phyloP scores from a whole-genome alignment of 2,329 filamentous ascomycete species.

The Paecilomyces fulvus region DNA sequence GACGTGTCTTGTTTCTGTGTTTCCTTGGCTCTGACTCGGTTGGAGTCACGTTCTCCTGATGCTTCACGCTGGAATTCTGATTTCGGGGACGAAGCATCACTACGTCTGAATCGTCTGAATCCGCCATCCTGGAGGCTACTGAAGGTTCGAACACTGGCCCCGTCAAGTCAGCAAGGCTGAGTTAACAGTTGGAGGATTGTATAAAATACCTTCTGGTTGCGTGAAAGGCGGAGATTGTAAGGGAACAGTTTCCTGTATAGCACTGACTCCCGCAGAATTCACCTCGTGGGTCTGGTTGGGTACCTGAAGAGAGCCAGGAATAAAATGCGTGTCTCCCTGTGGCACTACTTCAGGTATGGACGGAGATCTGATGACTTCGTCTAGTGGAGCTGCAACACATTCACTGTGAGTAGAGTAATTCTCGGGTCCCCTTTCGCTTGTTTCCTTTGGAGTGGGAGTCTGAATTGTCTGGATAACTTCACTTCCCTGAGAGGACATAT shows the following conservation, averaged over 20 bases:
- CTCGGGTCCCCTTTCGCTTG: neutral
- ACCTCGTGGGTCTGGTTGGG: neutral
- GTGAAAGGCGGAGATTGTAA: neutral
- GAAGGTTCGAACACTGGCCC: neutral
- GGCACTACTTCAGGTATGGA: neutral
- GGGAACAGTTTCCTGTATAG: neutral
- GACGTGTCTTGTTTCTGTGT: neutral
- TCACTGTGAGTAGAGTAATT: neutral
- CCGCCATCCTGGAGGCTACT: conserved; percentile 2
- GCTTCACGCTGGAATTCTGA: neutral
- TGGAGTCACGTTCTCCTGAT: neutral
- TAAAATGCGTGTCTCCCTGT: neutral
- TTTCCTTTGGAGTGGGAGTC: neutral
- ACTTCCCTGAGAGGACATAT: neutral
- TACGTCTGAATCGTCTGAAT: conserved; percentile 14
- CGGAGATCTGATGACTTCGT: neutral
- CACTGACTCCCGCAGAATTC: neutral
- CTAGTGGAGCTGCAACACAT: neutral
- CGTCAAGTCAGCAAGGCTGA: neutral
- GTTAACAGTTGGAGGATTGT: neutral
- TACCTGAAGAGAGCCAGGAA: neutral
- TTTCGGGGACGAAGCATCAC: conserved; percentile 11
- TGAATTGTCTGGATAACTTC: neutral
- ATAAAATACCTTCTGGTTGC: neutral
- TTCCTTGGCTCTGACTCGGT: neutral